Evolutionary conservation across 331 rosid species (phyloP).

Genomic region (Malus hybrid): DNA sequence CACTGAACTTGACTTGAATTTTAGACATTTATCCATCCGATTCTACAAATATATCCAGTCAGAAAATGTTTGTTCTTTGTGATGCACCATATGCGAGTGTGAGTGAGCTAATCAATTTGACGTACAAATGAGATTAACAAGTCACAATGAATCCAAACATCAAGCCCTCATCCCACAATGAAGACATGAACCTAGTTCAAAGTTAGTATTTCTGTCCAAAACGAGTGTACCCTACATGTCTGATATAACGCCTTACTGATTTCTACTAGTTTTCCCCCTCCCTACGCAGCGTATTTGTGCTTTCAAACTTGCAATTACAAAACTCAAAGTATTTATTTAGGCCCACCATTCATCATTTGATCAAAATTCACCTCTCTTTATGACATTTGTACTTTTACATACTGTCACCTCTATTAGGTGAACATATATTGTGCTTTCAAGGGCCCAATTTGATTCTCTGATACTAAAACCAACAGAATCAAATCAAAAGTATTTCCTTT

Average conservation of each 20-base stretch:
- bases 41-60: not conserved
- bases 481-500: not conserved
- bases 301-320: not conserved
- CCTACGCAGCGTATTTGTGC: not conserved
- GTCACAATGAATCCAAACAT: not conserved
- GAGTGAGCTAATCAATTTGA: not conserved
- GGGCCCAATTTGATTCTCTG: not conserved
- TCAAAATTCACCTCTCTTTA: constrained; percentile 10
- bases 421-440: not conserved
- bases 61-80: not conserved
- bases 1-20: not conserved
- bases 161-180: not conserved
- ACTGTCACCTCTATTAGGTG: constrained; percentile 10
- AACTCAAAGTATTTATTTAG: not conserved
- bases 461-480: not conserved
- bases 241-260: not conserved
- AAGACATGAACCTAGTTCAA: not conserved
- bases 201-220: not conserved
- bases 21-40: not conserved
- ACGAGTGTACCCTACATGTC: not conserved
- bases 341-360: not conserved
- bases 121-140: not conserved
- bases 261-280: not conserved
- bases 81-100: not conserved
- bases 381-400: constrained; percentile 10